Percentiles rank a stretch among this genome's conserved stretches.
Evolutionary conservation across 805 yeast species (phyloP).

Genomic region (Ogataea nitratoaversa): DNA sequence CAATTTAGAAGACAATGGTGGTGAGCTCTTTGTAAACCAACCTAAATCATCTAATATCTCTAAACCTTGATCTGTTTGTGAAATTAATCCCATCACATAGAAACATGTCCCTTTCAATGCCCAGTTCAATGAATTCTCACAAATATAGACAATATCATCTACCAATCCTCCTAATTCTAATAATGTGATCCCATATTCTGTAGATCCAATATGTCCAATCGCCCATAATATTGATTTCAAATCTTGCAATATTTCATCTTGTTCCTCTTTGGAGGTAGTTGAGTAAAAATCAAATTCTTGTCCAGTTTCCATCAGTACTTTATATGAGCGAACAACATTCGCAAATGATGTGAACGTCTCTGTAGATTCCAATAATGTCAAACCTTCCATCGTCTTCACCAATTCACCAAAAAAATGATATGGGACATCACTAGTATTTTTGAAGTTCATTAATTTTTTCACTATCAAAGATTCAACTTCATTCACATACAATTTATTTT

Average conservation of each 20-base stretch:
- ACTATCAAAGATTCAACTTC: slow-evolving; percentile 41
- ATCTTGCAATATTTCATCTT: slow-evolving; percentile 35
- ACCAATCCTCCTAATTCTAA: slow-evolving; percentile 46
- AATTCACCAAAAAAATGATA: slow-evolving; percentile 76
- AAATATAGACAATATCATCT: slow-evolving; percentile 49
- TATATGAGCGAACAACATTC: slow-evolving; percentile 16
- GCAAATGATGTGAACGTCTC: slow-evolving; percentile 23
- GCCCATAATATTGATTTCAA: slow-evolving; percentile 84
- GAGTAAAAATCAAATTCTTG: slow-evolving; percentile 19
- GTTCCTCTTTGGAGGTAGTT: slow-evolving; percentile 20
- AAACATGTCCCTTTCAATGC: slow-evolving; percentile 74
- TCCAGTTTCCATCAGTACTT: slow-evolving; percentile 10
- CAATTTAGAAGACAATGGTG: slow-evolving; percentile 35
- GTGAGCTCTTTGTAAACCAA: slow-evolving; percentile 56
- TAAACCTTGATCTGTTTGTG: slow-evolving; percentile 71
- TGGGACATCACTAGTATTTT: slow-evolving; percentile 34
- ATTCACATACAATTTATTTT: slow-evolving; percentile 42
- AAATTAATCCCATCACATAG: slow-evolving; percentile 68
- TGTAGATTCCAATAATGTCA: slow-evolving; percentile 45
- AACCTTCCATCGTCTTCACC: slow-evolving; percentile 78
- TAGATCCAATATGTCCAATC: slow-evolving; percentile 75
- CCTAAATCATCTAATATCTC: slow-evolving; percentile 79
- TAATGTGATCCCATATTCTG: slow-evolving; percentile 61
- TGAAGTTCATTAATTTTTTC: slow-evolving; percentile 16
- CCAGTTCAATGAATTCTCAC: slow-evolving; percentile 45